phyloP scores from a whole-genome alignment of 1,139 yeast genomes.

The Torulaspora pretoriensis region DNA sequence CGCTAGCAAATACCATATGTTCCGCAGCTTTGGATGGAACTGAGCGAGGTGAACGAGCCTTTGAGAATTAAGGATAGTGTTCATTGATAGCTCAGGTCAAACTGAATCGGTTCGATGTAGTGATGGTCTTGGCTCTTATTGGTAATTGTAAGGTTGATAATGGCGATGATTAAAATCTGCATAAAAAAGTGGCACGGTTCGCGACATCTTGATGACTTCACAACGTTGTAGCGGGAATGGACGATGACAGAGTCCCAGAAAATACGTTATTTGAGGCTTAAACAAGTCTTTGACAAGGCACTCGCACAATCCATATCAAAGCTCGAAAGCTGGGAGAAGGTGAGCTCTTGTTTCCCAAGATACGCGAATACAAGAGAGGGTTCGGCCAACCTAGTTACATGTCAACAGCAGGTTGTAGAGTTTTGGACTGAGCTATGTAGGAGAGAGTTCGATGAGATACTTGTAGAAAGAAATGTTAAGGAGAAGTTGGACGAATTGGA shows the following conservation, averaged over 20 bases:
- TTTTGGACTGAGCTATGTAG: slow-evolving; percentile 58
- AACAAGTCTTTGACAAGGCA: slow-evolving; percentile 59
- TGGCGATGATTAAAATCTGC: neutral
- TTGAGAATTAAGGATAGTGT: slow-evolving; percentile 49
- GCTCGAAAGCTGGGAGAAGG: slow-evolving; percentile 55
- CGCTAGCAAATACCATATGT: slow-evolving; percentile 71
- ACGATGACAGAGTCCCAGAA: slow-evolving; percentile 14
- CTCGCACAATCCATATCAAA: slow-evolving; percentile 60
- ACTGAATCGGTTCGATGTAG: neutral
- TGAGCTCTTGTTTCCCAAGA: slow-evolving; percentile 64
- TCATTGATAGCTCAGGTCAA: slow-evolving; percentile 12
- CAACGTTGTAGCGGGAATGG: neutral
- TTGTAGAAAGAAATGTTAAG: slow-evolving; percentile 57
- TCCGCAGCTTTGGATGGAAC: slow-evolving; percentile 48
- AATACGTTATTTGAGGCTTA: slow-evolving; percentile 52
- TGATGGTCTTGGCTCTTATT: neutral
- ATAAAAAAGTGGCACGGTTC: neutral
- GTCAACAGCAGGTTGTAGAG: slow-evolving; percentile 56
- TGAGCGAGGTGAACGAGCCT: slow-evolving; percentile 53
- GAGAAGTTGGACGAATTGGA: slow-evolving; percentile 61
- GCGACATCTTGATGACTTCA: neutral
- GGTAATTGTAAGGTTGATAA: neutral
- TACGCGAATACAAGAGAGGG: slow-evolving; percentile 52
- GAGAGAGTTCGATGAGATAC: slow-evolving; percentile 63
- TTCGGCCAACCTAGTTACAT: slow-evolving; percentile 47